Evolutionary conservation across 768 basidiomycete genomes (phyloP), one percentile per base, ranked within the genome.

Genomic region (Clitopilus passeckerianus): DNA sequence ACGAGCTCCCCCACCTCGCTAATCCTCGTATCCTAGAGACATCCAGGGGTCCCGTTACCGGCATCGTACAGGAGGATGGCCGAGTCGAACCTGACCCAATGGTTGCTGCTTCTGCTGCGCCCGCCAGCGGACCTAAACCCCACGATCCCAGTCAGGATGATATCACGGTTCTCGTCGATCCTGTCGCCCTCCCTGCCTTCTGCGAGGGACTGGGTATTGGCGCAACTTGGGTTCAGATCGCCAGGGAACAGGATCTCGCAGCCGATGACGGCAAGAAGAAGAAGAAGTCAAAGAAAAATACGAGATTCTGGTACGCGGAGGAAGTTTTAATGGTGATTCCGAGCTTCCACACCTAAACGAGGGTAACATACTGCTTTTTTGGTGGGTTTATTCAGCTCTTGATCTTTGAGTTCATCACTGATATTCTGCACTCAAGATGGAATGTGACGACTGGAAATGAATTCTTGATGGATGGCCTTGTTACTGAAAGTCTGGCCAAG

Each of bases 191-290:
- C 7, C 73, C 79, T 1, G 70, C 71, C 35, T 64, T 89, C 35
- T 64, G 67, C 5, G 71, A 77, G 5, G 86, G 87, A 5, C 80
- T 90, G 74, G 86, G 85, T 0, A 63, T 91, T 14, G 80, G 79
- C 3, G 87, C 82, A 18, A 81, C 84, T 52, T 91, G 85, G 82
- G 82, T 90, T 20, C 88, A 92, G 71, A 75, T 90, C 12, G 83
- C 72, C 27, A 78, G 83, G 30, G 68, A 63, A 23, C 65, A 70
- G 58, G 70, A 70, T 23, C 54, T 67, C 54, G 54, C 30, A 14
- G 66, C 58, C 24, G 63, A 57, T 1, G 56, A 54, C 6, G 63
- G 34, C 0, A 57, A 57, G 44, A 65, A 66, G 61, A 73, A 75
- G 64, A 75, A 74, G 68, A 75, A 74, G 60, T 72, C 72, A 64